Base-by-base conservation (phyloP, 2,329 filamentous ascomycete genomes). In the Rosellinia necatrix region DNA sequence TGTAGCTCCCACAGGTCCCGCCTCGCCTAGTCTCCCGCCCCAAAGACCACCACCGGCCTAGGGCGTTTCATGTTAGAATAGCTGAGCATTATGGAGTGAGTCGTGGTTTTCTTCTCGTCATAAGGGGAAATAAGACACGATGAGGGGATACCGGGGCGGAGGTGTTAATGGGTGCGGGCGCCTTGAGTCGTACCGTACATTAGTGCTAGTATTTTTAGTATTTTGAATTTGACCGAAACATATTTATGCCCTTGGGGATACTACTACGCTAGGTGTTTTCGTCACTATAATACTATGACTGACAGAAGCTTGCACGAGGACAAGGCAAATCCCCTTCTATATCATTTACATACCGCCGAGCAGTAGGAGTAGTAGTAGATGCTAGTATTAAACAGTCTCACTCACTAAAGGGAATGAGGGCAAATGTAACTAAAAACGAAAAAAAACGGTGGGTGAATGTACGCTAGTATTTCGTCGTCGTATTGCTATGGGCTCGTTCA, bases 1-100 rank as follows among this genome's bases (percentile, higher is more conserved):
- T 3, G 72, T 40, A 9, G 40, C 34, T 30, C 21, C 48, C 15
- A 21, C 30, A 27, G 40, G 59, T 32, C 58, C 58, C 12, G 38
- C 51, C 22, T 61, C 58, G n/a, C 59, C 59, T 1, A 37, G 56
- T 25, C 44, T 59, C 6, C 44, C 56, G 12, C 52, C 56, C 6
- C 59, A 61, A 48, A 56, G 56, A 34, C 30, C 41, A 7, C 56
- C 56, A 3, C 49, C 19, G 13, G 21, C 34, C 10, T 58, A 54
- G 35, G 29, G 9, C 1, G 4, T 37, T 10, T 27, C 13, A 9
- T 22, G 17, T 13, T 29, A 17, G 27, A 48, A 19, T 34, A 32
- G n/a, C 6, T 17, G 12, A 27, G 13, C 5, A 42, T n/a, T 13
- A 15, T n/a, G 6, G 19, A 22, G 17, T n/a, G 9, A 8, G 22